Evolutionary conservation across 75 land plant genomes (phyloP), one percentile per base, ranked within the genome.

Genomic region (Ceratopteris richardii): DNA sequence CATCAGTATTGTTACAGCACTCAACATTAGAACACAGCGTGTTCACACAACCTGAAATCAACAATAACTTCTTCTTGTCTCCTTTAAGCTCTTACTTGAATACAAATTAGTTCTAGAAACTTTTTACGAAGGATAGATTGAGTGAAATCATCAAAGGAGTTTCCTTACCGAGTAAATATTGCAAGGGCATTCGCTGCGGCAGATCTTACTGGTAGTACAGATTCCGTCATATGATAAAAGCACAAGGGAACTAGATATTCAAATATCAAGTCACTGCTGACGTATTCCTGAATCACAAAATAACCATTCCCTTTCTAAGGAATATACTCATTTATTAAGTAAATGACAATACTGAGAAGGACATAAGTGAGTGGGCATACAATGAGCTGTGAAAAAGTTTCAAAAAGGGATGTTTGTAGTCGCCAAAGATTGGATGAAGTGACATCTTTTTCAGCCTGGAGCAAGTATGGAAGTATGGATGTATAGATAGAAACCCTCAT

Each of bases 241-340:
- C 68, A 72, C 21, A 72, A 46, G 18, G 74, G 74, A 19, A 72
- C 69, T 48, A 72, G 65, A 30, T 59, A 43, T 29, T 72, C 74
- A 59, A 56, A 59, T 21, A 72, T 65, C 67, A 65, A 69, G 44
- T 72, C 74, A 52, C 74, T 72, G 9, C 69, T 46, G 17, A 72
- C 19, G 22, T 39, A 66, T 16, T 59, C 74, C 74, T 65, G 68
- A 37, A 33, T 33, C 9, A 4, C 3, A 9, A 33, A 9, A 3
- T 33, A 33, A 33, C n/a, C n/a, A n/a, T n/a, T n/a, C n/a, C n/a
- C n/a, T n/a, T n/a, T n/a, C n/a, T n/a, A n/a, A n/a, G n/a, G n/a
- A n/a, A n/a, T n/a, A n/a, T n/a, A n/a, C n/a, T n/a, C n/a, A n/a
- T n/a, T n/a, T n/a, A n/a, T n/a, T n/a, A n/a, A n/a, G n/a, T n/a